Evolutionary conservation across 148 eudicot species (phyloP).

Genomic region (Vaccinium darrowii): DNA sequence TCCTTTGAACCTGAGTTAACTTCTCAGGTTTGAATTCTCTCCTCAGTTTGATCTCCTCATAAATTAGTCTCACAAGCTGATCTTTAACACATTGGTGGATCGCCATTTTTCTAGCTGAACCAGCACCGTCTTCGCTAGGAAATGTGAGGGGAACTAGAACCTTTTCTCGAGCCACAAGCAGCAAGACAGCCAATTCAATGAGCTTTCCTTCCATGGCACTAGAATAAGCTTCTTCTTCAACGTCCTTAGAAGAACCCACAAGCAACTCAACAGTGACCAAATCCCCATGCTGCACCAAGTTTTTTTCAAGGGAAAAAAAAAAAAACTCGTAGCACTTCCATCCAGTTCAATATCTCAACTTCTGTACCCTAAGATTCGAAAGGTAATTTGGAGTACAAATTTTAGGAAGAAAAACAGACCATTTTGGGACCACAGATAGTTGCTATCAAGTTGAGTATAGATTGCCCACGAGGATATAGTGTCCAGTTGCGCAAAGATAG

Average conservation of each 20-base stretch:
- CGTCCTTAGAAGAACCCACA: too few relatives aligned
- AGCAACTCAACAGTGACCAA: too few relatives aligned
- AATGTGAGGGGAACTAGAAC: neutral
- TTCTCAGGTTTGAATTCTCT: neutral
- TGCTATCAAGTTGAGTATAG: neutral
- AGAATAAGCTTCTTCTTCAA: neutral
- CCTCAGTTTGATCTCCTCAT: neutral
- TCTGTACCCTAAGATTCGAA: too few relatives aligned
- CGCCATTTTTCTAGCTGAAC: neutral
- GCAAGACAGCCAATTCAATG: neutral
- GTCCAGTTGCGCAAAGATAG: neutral
- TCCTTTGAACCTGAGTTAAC: neutral
- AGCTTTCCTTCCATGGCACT: neutral
- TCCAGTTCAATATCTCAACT: too few relatives aligned
- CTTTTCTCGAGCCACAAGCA: conserved; percentile 1
- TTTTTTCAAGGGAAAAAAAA: neutral
- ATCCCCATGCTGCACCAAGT: too few relatives aligned
- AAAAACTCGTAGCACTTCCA: neutral
- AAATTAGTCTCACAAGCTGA: neutral
- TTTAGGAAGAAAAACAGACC: neutral
- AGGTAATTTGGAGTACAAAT: neutral
- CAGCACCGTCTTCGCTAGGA: neutral
- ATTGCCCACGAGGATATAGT: neutral
- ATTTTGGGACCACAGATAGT: neutral
- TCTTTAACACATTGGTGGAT: neutral